These are phyloP conservation scores for Cicer judaicum DNA, from an alignment of 306 rosid genomes.

Conservation along the genomic window DNA sequence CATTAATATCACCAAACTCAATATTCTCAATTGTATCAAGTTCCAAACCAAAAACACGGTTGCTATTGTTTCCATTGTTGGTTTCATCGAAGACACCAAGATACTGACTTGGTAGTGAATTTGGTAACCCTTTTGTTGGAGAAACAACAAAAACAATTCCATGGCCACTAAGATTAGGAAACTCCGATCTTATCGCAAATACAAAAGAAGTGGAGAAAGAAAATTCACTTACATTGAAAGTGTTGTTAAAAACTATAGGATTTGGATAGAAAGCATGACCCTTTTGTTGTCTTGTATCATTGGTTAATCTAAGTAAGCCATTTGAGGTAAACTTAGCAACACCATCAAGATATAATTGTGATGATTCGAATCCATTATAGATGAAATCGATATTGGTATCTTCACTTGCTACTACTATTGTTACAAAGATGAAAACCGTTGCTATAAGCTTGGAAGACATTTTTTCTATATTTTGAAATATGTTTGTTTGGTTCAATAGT, in stretches of 20 bases:
- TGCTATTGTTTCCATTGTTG: constrained; percentile 52
- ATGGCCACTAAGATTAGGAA: constrained; percentile 55
- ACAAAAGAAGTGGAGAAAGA: constrained; percentile 71
- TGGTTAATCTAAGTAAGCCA: constrained; percentile 67
- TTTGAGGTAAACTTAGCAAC: constrained; percentile 48
- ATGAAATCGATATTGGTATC: constrained; percentile 50
- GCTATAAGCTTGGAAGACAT: constrained; percentile 47
- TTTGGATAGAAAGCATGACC: constrained; percentile 64
- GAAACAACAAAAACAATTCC: constrained; percentile 67
- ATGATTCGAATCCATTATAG: constrained; percentile 58
- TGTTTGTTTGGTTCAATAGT: not conserved
- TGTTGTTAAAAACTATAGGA: constrained; percentile 57
- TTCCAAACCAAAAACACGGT: constrained; percentile 63
- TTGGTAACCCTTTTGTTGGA: constrained; percentile 53
- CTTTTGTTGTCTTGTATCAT: constrained; percentile 48
- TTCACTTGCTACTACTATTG: constrained; percentile 43
- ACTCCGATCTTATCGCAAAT: constrained; percentile 57
- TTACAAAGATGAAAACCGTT: constrained; percentile 35
- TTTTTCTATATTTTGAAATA: not conserved
- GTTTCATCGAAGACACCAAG: constrained; percentile 62
- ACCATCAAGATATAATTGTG: constrained; percentile 58
- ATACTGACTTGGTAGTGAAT: constrained; percentile 51
- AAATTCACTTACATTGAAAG: constrained; percentile 36
- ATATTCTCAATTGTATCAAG: constrained; percentile 59
- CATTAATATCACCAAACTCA: constrained; percentile 62